phyloP scores from a whole-genome alignment of 805 yeast species.

The Candida andamanensis region DNA sequence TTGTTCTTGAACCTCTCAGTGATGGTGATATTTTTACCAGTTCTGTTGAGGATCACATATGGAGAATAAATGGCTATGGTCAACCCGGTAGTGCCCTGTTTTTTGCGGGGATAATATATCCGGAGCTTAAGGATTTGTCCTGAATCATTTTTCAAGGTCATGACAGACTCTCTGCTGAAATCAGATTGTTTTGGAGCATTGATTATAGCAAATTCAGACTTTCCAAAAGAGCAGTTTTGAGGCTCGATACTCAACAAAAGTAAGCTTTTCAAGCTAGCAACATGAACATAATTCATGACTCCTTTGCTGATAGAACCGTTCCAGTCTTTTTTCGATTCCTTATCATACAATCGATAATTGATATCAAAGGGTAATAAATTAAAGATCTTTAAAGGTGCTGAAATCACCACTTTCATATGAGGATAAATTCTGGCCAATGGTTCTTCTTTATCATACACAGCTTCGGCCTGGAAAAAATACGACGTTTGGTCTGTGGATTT shows the following conservation, averaged over 20 bases:
- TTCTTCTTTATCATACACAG: constrained; percentile 58
- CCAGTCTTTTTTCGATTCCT: constrained; percentile 64
- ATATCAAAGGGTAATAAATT: constrained; percentile 82
- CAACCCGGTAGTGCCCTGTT: constrained; percentile 52
- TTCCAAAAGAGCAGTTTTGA: constrained; percentile 51
- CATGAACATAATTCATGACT: constrained; percentile 68
- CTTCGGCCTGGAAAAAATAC: constrained; percentile 70
- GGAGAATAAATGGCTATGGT: constrained; percentile 76
- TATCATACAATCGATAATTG: constrained; percentile 70
- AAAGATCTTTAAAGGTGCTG: constrained; percentile 83
- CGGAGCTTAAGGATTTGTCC: constrained; percentile 65
- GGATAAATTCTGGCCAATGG: constrained; percentile 77
- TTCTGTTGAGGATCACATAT: constrained; percentile 75
- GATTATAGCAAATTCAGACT: constrained; percentile 72
- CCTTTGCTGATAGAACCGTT: constrained; percentile 59
- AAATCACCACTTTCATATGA: constrained; percentile 67
- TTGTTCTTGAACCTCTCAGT: constrained; percentile 59
- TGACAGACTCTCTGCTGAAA: constrained; percentile 49
- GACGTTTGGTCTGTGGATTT: constrained; percentile 41
- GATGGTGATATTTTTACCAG: constrained; percentile 60
- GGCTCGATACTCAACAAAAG: constrained; percentile 69
- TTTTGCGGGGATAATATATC: constrained; percentile 55
- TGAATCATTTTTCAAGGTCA: constrained; percentile 51
- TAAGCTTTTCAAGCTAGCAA: constrained; percentile 67
- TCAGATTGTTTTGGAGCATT: constrained; percentile 51